A percentile compares a stretch with the other conserved stretches of the same genome.
Conservation (phyloP, 106 monocot genomes). For the Vanilla planifolia region DNA sequence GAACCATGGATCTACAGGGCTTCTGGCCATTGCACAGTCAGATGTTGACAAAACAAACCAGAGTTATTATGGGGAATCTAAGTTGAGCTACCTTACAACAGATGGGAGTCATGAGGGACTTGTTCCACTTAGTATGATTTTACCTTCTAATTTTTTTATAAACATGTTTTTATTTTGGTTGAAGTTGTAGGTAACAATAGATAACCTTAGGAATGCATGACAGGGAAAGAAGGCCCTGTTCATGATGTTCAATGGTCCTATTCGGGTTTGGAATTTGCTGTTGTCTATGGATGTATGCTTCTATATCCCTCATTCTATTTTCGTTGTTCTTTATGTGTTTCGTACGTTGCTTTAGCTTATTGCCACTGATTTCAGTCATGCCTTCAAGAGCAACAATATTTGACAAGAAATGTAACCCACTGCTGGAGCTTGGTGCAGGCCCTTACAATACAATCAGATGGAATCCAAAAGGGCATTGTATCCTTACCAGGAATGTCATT, state of each 20-base stretch:
- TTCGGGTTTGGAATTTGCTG: conserved; percentile 83
- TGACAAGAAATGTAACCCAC: conserved; percentile 77
- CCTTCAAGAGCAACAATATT: conserved; percentile 88
- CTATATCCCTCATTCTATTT: not conserved
- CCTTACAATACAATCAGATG: conserved; percentile 98
- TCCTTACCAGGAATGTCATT: conserved; percentile 41
- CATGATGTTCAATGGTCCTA: conserved; percentile 97
- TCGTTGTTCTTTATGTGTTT: not conserved
- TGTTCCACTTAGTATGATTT: conserved; percentile 68
- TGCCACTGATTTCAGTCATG: conserved; percentile 54
- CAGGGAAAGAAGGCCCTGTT: conserved; percentile 95
- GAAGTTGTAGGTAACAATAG: not conserved
- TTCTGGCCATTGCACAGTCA: conserved; percentile 69
- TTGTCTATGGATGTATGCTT: conserved; percentile 92
- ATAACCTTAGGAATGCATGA: conserved; percentile 9
- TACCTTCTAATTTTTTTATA: conserved; percentile 1
- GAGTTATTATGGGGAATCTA: conserved; percentile 99
- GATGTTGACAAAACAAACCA: conserved; percentile 97
- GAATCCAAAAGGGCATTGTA: conserved; percentile 92
- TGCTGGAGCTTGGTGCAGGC: conserved; percentile 81
- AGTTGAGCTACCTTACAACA: conserved; percentile 86
- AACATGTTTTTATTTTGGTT: not conserved
- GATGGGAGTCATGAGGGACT: conserved; percentile 86
- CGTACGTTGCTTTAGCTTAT: conserved; percentile 3
- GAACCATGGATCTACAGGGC: conserved; percentile 71